A percentile compares a stretch with the other conserved stretches of the same genome.
phyloP scores from a whole-genome alignment of 2,329 filamentous ascomycete species.

The Dothideomycetes sp. region DNA sequence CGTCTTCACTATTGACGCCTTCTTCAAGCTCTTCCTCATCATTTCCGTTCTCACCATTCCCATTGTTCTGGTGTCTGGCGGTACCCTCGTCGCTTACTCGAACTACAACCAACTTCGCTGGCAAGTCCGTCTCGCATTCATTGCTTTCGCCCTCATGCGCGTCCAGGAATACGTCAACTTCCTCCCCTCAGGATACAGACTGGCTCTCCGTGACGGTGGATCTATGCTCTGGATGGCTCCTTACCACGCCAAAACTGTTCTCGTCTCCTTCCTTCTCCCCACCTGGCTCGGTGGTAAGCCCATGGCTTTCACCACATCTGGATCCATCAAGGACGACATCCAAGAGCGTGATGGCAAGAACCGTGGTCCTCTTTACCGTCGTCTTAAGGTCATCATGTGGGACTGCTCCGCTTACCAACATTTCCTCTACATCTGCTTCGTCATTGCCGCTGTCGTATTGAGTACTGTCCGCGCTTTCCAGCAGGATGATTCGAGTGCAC shows the following conservation, averaged over 20 bases:
- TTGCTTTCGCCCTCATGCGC: conserved; percentile 35
- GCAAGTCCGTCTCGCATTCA: conserved; percentile 12
- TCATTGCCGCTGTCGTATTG: conserved; percentile 41
- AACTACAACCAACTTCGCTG: conserved; percentile 25
- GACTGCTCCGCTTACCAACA: conserved; percentile 51
- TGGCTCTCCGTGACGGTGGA: conserved; percentile 47
- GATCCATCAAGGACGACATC: conserved; percentile 46
- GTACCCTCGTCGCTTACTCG: conserved; percentile 49
- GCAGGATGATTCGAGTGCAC: conserved; percentile 28
- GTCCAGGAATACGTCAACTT: conserved; percentile 53
- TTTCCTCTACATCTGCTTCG: conserved; percentile 45
- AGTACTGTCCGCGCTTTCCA: conserved; percentile 45
- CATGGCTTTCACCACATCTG: conserved; percentile 53
- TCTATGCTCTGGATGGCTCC: conserved; percentile 56
- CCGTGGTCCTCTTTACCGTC: conserved; percentile 39
- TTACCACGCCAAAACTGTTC: conserved; percentile 49
- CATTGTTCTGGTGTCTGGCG: conserved; percentile 48
- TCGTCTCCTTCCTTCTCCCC: conserved; percentile 18
- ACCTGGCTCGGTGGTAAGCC: conserved; percentile 45
- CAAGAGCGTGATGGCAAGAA: conserved; percentile 46
- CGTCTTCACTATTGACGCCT: conserved; percentile 25
- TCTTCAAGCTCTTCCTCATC: conserved; percentile 49
- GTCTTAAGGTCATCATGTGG: conserved; percentile 46
- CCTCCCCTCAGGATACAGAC: conserved; percentile 51
- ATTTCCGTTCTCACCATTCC: conserved; percentile 51